These are phyloP conservation scores for Viola odorata DNA, from an alignment of 345 rosid species.

Conservation along the genomic window DNA sequence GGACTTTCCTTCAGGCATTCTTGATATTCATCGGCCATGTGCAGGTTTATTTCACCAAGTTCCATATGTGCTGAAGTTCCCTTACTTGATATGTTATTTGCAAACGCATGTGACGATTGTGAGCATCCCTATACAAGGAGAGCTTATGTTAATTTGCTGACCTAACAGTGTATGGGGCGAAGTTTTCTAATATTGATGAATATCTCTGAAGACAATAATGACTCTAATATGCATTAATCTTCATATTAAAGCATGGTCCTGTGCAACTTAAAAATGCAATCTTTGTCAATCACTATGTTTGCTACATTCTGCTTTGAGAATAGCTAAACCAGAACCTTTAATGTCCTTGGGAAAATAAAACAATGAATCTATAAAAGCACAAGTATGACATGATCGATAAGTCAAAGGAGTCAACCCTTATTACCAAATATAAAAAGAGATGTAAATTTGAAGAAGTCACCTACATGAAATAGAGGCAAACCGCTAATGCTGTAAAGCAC, in stretches of 20 bases:
- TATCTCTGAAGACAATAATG: not conserved
- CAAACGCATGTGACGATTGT: conserved; percentile 91
- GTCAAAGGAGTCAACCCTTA: conserved; percentile 6
- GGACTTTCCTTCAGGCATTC: conserved; percentile 80
- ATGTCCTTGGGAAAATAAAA: no score
- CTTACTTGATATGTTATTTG: conserved; percentile 73
- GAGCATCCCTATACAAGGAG: conserved; percentile 65
- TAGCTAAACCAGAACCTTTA: no score
- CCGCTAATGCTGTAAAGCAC: conserved; percentile 55
- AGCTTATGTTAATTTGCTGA: not conserved
- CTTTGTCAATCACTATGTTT: no score
- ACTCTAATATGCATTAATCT: no score
- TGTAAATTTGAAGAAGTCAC: conserved; percentile 20
- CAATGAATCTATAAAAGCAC: no score
- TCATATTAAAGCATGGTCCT: no score
- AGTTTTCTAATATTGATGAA: not conserved
- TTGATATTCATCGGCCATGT: conserved; percentile 90
- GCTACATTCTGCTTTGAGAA: no score
- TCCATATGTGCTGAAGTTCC: conserved; percentile 84
- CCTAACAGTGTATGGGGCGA: not conserved
- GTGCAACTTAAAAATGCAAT: no score
- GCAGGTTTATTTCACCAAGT: conserved; percentile 91
- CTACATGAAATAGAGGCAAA: conserved; percentile 81
- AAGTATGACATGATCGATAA: not conserved
- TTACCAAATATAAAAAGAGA: not conserved